Percentiles rank a stretch among this genome's conserved stretches.
Conservation (phyloP, 371 early-diverging fungal species). For the Coemansia sp. region DNA sequence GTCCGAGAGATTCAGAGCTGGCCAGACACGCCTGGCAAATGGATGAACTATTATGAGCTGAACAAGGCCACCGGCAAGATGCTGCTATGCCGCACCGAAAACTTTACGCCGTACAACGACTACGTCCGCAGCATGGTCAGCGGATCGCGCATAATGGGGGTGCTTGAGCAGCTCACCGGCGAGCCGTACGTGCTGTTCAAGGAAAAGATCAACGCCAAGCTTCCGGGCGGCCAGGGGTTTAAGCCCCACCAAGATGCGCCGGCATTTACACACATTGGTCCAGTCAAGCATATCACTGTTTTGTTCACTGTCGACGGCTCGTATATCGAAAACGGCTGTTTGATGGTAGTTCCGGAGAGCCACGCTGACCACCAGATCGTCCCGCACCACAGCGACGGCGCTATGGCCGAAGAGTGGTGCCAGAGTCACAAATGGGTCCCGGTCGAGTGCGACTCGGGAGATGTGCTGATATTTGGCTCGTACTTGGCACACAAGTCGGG, state of each 20-base stretch:
- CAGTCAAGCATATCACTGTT: constrained; percentile 56
- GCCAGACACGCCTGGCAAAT: constrained; percentile 58
- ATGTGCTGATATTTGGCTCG: constrained; percentile 58
- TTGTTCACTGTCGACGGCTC: constrained; percentile 59
- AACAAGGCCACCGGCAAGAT: constrained; percentile 49
- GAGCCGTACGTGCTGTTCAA: constrained; percentile 59
- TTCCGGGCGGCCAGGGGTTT: constrained; percentile 60
- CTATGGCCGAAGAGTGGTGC: constrained; percentile 55
- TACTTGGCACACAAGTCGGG: constrained; percentile 59
- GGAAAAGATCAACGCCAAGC: constrained; percentile 61
- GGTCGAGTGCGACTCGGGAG: constrained; percentile 56
- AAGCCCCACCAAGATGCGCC: constrained; percentile 60
- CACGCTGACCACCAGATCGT: constrained; percentile 49
- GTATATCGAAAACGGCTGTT: constrained; percentile 56
- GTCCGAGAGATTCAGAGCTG: constrained; percentile 53
- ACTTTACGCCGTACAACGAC: constrained; percentile 56
- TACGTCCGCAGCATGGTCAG: constrained; percentile 51
- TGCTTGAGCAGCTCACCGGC: constrained; percentile 53
- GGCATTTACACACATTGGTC: constrained; percentile 59
- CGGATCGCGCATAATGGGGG: constrained; percentile 50
- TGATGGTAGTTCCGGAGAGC: constrained; percentile 58
- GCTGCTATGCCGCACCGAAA: constrained; percentile 60
- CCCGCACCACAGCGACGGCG: constrained; percentile 53
- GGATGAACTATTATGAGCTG: constrained; percentile 62
- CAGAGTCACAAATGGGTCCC: constrained; percentile 53